A percentile compares a stretch with the other conserved stretches of the same genome.
Evolutionary conservation across 2,329 filamentous ascomycete genomes (phyloP).

Genomic region (Ophiostoma novo-ulmi): DNA sequence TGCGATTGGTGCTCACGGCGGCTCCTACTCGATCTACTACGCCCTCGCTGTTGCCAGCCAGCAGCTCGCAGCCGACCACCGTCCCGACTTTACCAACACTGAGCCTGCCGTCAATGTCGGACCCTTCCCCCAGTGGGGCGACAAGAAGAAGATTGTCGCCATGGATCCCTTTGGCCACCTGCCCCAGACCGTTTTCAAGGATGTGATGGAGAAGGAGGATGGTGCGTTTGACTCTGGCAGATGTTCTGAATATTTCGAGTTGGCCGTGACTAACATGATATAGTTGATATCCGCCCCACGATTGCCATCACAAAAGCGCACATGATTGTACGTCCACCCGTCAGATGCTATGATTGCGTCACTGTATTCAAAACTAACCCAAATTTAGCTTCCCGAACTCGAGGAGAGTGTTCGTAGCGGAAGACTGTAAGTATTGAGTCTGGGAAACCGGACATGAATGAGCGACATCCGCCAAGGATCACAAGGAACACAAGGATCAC

Average conservation of each 20-base stretch:
- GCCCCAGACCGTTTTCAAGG: slow-evolving; percentile 74
- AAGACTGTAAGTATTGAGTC: slow-evolving; percentile 50
- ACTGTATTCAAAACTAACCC: background rate
- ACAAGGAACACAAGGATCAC: background rate
- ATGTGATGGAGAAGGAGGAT: slow-evolving; percentile 70
- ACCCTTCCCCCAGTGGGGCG: slow-evolving; percentile 82
- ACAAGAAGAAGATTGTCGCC: slow-evolving; percentile 89
- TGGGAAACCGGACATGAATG: background rate
- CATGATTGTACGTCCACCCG: slow-evolving; percentile 53
- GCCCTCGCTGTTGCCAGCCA: slow-evolving; percentile 88
- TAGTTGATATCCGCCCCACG: slow-evolving; percentile 79
- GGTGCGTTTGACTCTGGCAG: slow-evolving; percentile 36
- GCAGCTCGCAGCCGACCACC: slow-evolving; percentile 77
- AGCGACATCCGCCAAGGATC: background rate
- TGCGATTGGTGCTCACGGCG: slow-evolving; percentile 53
- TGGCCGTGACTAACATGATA: background rate
- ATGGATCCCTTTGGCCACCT: slow-evolving; percentile 95
- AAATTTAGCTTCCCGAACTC: slow-evolving; percentile 69
- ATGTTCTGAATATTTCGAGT: background rate
- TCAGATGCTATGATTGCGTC: background rate
- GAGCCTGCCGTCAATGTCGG: slow-evolving; percentile 88
- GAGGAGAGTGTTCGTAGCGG: slow-evolving; percentile 80
- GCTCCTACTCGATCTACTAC: slow-evolving; percentile 94
- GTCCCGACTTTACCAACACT: slow-evolving; percentile 65
- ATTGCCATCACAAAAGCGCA: slow-evolving; percentile 90